Base-by-base conservation (phyloP, 2,329 filamentous ascomycete species). In the Pestalotiopsis sp. region DNA sequence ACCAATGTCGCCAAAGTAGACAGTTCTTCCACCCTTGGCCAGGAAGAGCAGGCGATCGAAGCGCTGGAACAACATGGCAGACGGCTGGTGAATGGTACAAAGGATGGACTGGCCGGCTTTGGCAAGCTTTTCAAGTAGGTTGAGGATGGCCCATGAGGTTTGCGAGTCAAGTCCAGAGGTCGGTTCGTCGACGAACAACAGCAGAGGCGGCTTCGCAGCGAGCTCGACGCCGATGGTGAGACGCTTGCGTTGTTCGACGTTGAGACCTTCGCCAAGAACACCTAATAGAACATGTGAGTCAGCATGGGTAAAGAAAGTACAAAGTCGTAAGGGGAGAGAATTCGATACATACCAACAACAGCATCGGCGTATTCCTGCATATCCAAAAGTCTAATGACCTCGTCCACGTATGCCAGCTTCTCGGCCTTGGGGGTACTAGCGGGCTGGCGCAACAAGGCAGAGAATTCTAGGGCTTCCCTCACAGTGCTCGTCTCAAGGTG, bases 141-240 rank as follows among this genome's bases (percentile, higher is more conserved):
- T 86, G 52, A 89, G 85, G 75, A 93, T 93, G 69, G 90, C 89
- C 89, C 90, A 93, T 1, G 91, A 91, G 1, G 91, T 92, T 76
- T 93, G 90, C 75, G 86, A 89, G 77, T 94, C 91, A n/a, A 94
- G 84, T 78, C 91, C 91, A 23, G 90, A 93, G 3, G 91, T 94
- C 3, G 92, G 92, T 76, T 94, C 92, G 74, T 94, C 91, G n/a
- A 94, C 84, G 83, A 93, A 93, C 49, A 94, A 84, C 67, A 93
- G 84, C 5, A 94, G 82, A 64, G 90, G 85, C 4, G 91, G 91
- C 78, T 91, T 93, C 2, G 91, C 91, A 23, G 90, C 91, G n/a
- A 94, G 83, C 76, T 94, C 92, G 2, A 94, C 91, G 76, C 90
- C 92, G 69, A 94, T 93, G 1, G 91, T 94, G 20, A 93, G 82